Evolutionary conservation across 257 asterid species (phyloP), one percentile per base, ranked within the genome.

Genomic region (Solanum pimpinellifolium): DNA sequence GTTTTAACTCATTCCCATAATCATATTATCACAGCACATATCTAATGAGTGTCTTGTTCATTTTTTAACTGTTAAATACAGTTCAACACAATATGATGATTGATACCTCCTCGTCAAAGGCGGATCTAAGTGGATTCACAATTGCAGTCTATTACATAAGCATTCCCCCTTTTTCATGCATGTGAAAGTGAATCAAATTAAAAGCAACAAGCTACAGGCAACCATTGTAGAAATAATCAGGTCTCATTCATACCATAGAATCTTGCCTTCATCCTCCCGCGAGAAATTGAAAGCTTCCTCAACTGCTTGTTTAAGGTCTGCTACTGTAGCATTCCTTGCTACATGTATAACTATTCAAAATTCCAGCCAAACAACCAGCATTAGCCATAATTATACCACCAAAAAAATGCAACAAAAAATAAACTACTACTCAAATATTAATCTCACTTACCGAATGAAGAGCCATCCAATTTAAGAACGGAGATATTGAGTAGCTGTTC

Each of bases 381-480:
- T 37, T 41, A 78, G 6, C 65, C 65, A 60, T 27, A 27, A 68
- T 27, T 66, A 85, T 37, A 31, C 27, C 66, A 27, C 69, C 6
- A 85, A 14, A 72, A 72, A 91, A 90, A 3, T 33, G 81, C 39
- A 33, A 7, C 6, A 62, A 74, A 33, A 39, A 42, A 25, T 6
- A 14, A 16, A 42, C n/a, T n/a, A 68, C 15, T 66, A 42, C 33
- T 41, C 25, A 14, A 9, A 14, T 7, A 42, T 29, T 21, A 16
- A 46, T 4, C 78, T 59, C 47, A 52, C 18, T 89, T 91, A 94
- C 97, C 85, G 35, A 94, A 93, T 69, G 91, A 92, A 60, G 93
- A 89, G 83, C 95, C 95, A 46, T 94, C 97, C 90, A 94, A 88
- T 90, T 93, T 93, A 86, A 90, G 93, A 75, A 94, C 92, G 77